These are phyloP conservation scores for Solanum paucissectum DNA, from an alignment of 257 asterid genomes.

Conservation along the genomic window DNA sequence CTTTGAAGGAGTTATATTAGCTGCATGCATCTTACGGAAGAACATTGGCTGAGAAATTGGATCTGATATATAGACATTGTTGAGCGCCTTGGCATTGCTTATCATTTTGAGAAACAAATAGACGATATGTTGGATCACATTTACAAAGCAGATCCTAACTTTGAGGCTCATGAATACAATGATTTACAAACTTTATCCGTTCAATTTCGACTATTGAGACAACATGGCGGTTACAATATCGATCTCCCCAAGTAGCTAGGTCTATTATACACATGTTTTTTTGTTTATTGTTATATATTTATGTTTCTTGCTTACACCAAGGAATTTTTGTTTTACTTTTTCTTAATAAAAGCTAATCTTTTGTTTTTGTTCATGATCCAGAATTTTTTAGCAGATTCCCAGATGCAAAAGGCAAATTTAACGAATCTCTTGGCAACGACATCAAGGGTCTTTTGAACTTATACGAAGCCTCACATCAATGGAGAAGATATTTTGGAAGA, in stretches of 20 bases:
- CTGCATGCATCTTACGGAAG: too few species aligned
- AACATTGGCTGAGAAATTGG: not conserved
- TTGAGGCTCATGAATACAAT: not conserved
- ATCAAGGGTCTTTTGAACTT: constrained; percentile 12
- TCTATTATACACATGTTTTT: not conserved
- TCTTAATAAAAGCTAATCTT: not conserved
- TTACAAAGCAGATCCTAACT: not conserved
- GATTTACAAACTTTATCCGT: constrained; percentile 11
- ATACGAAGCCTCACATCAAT: constrained; percentile 25
- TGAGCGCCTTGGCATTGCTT: constrained; percentile 28
- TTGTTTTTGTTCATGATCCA: not conserved
- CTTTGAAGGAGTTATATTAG: constrained; percentile 12
- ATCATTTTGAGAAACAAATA: constrained; percentile 24
- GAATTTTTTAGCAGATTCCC: constrained; percentile 14
- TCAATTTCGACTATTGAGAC: constrained; percentile 24
- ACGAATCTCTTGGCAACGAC: not conserved
- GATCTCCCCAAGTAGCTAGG: constrained; percentile 9
- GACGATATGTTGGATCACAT: constrained; percentile 8
- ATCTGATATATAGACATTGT: constrained; percentile 11
- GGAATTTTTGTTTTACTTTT: too few species aligned
- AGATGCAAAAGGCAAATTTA: constrained; percentile 16
- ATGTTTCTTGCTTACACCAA: not conserved
- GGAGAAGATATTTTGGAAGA: constrained; percentile 26
- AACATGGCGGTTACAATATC: constrained; percentile 18
- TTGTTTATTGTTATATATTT: not conserved